Evolutionary conservation across 2,329 filamentous ascomycete genomes (phyloP), one percentile per base, ranked within the genome.

Genomic region (Epicoccum nigrum): DNA sequence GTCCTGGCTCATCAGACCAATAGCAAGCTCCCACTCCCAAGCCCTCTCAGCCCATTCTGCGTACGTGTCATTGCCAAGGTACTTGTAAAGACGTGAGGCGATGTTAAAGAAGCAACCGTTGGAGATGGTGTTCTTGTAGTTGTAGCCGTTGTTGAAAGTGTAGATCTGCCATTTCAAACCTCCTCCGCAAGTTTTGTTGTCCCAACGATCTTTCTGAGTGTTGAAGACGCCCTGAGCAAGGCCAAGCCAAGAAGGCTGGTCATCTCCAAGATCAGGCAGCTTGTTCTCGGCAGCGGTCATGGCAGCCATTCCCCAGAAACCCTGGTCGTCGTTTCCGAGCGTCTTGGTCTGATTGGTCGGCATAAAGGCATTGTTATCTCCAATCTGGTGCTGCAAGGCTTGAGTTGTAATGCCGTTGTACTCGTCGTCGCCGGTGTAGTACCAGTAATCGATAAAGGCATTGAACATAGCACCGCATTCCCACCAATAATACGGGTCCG

Each of bases 21-120:
- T 74, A 9, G 64, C 60, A 0, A 60, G 56, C 40, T 79, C 74
- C 75, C 77, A 86, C 42, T 83, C 79, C 85, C 86, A 89, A 12
- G 83, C 74, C 63, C 81, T 83, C 45, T 80, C 71, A 3, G 87
- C 87, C 87, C 87, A 90, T 11, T 86, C 79, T 16, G 52, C 50
- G 33, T 75, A 75, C 4, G 70, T 72, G 4, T 80, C 67, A 65
- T 89, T 87, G 12, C 83, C 84, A 0, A 86, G 88, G 49, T 84
- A 86, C 46, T 87, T 84, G 31, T 86, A 88, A 8, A 93, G 80
- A 20, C 90, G 86, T 0, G 90, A 86, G 3, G 88, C 86, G 21
- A 96, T 81, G 71, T 93, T 88, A 74, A 95, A 92, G 72, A 95
- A 86, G 23, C 86, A 87, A 28, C 89, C 90, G 71, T 94, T 94